These are phyloP conservation scores for Xylaria digitata DNA, from an alignment of 2,329 filamentous ascomycete species.

Conservation along the genomic window DNA sequence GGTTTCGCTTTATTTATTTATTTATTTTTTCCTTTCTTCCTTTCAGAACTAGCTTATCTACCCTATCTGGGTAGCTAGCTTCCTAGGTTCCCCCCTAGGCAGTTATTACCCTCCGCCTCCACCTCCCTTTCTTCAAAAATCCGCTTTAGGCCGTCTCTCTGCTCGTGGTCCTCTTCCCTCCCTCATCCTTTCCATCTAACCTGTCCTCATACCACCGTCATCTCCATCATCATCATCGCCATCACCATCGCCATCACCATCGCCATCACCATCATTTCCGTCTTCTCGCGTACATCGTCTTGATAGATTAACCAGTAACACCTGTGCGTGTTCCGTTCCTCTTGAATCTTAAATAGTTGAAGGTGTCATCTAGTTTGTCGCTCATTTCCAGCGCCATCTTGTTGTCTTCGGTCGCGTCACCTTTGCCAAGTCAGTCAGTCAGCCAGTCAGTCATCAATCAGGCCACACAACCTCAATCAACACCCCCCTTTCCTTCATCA, in stretches of 20 bases:
- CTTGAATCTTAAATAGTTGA: slow-evolving; percentile 27
- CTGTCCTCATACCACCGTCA: slow-evolving; percentile 12
- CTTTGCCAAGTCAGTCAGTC: slow-evolving; percentile 13
- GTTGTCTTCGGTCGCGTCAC: slow-evolving; percentile 29
- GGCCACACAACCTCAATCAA: slow-evolving; percentile 25
- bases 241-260: slow-evolving; percentile 3
- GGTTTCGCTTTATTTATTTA: not conserved
- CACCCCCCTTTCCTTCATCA: slow-evolving; percentile 14
- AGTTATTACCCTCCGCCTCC: slow-evolving; percentile 23
- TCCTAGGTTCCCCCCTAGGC: not conserved
- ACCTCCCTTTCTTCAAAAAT: slow-evolving; percentile 35
- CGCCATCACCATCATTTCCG: slow-evolving; percentile 3
- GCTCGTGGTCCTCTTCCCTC: slow-evolving; percentile 18
- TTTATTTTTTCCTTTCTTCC: too few species aligned
- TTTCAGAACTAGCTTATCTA: slow-evolving; percentile 19
- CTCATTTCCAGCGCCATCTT: slow-evolving; percentile 26
- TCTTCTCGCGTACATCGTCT: slow-evolving; percentile 2
- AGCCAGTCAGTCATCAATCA: not conserved
- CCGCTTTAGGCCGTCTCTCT: slow-evolving; percentile 28
- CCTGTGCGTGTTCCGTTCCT: not conserved
- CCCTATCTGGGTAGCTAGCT: slow-evolving; percentile 3
- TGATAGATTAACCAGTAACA: slow-evolving; percentile 28
- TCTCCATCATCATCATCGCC: slow-evolving; percentile 12
- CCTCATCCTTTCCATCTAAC: slow-evolving; percentile 25
- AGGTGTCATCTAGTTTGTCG: slow-evolving; percentile 29